Percentiles rank a stretch among this genome's conserved stretches.
These are phyloP conservation scores for Coniochaeta sp. DNA, from an alignment of 2,329 filamentous ascomycete genomes.

Conservation along the genomic window DNA sequence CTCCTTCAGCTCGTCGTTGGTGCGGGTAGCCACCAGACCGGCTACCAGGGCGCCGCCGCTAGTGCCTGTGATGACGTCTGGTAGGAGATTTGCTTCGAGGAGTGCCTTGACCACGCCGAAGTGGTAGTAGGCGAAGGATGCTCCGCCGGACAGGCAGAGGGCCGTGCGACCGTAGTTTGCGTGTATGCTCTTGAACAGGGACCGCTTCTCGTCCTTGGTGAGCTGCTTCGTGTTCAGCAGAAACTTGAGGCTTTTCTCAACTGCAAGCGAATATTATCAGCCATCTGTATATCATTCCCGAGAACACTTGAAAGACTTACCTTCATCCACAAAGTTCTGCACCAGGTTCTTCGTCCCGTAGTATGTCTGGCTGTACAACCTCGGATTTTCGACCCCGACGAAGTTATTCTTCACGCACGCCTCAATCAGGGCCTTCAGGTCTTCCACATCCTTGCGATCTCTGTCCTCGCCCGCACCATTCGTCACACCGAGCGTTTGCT, in stretches of 20 bases:
- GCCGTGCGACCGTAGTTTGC: slow-evolving; percentile 91
- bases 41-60: slow-evolving; percentile 90
- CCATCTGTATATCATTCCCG: not conserved
- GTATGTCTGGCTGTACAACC: slow-evolving; percentile 95
- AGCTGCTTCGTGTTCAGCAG: slow-evolving; percentile 62
- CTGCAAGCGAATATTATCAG: slow-evolving; percentile 26
- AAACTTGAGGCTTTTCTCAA: slow-evolving; percentile 59
- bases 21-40: slow-evolving; percentile 78
- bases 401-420: slow-evolving; percentile 98
- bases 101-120: slow-evolving; percentile 88
- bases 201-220: slow-evolving; percentile 64
- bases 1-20: slow-evolving; percentile 80
- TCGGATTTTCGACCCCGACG: slow-evolving; percentile 85
- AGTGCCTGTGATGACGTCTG: slow-evolving; percentile 92
- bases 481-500: slow-evolving; percentile 19
- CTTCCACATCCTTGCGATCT: slow-evolving; percentile 54
- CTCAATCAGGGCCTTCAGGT: slow-evolving; percentile 71
- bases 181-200: slow-evolving; percentile 78
- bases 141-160: slow-evolving; percentile 86
- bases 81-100: slow-evolving; percentile 75
- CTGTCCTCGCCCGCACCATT: slow-evolving; percentile 24
- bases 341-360: slow-evolving; percentile 95
- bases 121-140: slow-evolving; percentile 94
- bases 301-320: slow-evolving; percentile 29
- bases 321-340: slow-evolving; percentile 82